Conservation (phyloP, 2,329 filamentous ascomycete genomes). For the Aureobasidium namibiae region DNA sequence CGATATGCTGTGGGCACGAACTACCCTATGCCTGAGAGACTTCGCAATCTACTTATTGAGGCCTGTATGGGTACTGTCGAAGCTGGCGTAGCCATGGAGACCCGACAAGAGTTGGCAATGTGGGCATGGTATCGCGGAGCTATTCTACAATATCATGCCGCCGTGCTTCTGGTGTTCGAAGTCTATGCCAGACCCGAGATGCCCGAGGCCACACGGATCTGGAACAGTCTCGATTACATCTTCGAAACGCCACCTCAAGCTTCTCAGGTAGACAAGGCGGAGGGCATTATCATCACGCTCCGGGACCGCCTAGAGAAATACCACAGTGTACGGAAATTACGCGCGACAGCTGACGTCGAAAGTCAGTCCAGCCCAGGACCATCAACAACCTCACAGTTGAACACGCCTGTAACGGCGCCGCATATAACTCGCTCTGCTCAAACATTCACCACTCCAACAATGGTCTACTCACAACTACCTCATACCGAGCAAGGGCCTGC, state of each 20-base stretch:
- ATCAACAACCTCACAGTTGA: not conserved
- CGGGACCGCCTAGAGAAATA: slow-evolving; percentile 53
- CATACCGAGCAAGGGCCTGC: slow-evolving; percentile 13
- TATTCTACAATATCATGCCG: slow-evolving; percentile 64
- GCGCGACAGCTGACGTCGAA: slow-evolving; percentile 19
- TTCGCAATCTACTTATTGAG: slow-evolving; percentile 57
- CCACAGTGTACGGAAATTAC: slow-evolving; percentile 47
- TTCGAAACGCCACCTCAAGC: slow-evolving; percentile 52
- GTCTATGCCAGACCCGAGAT: slow-evolving; percentile 52
- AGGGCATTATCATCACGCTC: slow-evolving; percentile 55
- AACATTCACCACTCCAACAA: slow-evolving; percentile 4
- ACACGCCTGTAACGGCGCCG: not conserved
- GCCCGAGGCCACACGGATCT: slow-evolving; percentile 56
- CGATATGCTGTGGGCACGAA: slow-evolving; percentile 50
- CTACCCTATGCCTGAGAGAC: slow-evolving; percentile 50
- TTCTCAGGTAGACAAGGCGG: slow-evolving; percentile 49
- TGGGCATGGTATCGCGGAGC: slow-evolving; percentile 67
- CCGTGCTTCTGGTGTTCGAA: slow-evolving; percentile 60
- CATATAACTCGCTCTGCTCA: slow-evolving; percentile 8
- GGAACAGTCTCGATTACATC: slow-evolving; percentile 63
- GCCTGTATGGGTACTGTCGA: slow-evolving; percentile 49
- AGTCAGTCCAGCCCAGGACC: not conserved
- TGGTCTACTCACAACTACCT: slow-evolving; percentile 8
- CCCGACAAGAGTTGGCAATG: slow-evolving; percentile 40
- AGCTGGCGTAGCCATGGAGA: slow-evolving; percentile 47